Evolutionary conservation across 179 eudicot genomes (phyloP).

Genomic region (Beta macrorhiza): DNA sequence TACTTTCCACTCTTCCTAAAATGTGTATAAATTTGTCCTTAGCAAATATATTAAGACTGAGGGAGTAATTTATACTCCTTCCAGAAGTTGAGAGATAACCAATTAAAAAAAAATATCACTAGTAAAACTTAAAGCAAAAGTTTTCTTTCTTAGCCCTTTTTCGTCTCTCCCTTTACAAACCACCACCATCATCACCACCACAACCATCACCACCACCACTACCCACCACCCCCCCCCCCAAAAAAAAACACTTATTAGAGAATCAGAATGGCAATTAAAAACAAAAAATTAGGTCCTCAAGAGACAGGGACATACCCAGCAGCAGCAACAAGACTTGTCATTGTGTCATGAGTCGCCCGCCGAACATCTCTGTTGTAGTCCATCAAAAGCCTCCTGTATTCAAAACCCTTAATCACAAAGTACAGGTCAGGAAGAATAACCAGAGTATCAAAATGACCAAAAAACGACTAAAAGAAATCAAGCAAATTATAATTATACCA

Average conservation of each 20-base stretch:
- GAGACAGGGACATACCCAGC: constrained; percentile 58
- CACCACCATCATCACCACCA: background rate
- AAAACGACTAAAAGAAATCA: background rate
- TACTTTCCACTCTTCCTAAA: too few species aligned
- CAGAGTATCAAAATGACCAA: background rate
- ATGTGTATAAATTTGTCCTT: too few species aligned
- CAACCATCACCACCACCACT: background rate
- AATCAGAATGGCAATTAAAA: background rate
- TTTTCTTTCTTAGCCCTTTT: background rate
- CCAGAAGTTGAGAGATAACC: background rate
- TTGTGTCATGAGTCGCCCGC: constrained; percentile 84
- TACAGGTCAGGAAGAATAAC: constrained; percentile 6
- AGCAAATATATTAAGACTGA: too few species aligned
- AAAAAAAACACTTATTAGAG: background rate
- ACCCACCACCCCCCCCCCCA: background rate
- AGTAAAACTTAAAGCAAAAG: background rate
- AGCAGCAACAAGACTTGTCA: constrained; percentile 64
- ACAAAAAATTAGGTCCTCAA: constrained; percentile 1
- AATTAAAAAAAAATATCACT: background rate
- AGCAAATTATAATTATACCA: background rate
- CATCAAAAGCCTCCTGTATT: constrained; percentile 85
- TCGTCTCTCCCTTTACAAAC: background rate
- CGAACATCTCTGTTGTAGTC: constrained; percentile 96
- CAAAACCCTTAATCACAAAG: constrained; percentile 64
- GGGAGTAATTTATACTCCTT: background rate